Evolutionary conservation across 202 grass and related monocot genomes (phyloP).

Genomic region (Sporobolus alterniflorus): DNA sequence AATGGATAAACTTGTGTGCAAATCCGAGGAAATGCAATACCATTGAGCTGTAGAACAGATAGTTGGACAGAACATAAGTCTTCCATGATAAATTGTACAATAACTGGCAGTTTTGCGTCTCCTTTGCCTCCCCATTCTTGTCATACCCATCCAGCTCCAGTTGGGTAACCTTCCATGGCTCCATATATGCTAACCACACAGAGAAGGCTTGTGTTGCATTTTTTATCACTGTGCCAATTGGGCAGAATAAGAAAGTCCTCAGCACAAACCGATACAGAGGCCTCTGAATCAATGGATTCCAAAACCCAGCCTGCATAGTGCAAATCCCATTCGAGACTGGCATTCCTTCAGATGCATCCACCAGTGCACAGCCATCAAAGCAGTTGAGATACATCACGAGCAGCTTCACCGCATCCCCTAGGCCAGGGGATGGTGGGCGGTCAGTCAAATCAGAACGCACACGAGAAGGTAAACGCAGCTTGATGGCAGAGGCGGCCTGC

Average conservation of each 20-base stretch:
- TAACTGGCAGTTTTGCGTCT: not conserved
- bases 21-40: slow-evolving; percentile 89
- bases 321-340: not conserved
- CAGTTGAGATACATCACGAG: slow-evolving; percentile 66
- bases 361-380: not conserved
- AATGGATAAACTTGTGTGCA: slow-evolving; percentile 89
- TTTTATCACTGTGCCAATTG: slow-evolving; percentile 56
- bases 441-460: slow-evolving; percentile 30
- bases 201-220: slow-evolving; percentile 67
- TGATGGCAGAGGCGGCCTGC: slow-evolving; percentile 19
- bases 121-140: slow-evolving; percentile 6
- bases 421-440: slow-evolving; percentile 60
- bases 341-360: slow-evolving; percentile 39
- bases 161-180: slow-evolving; percentile 72
- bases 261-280: slow-evolving; percentile 81
- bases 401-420: slow-evolving; percentile 60
- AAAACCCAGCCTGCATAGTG: slow-evolving; percentile 41
- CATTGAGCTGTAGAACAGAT: slow-evolving; percentile 90
- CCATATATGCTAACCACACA: slow-evolving; percentile 72
- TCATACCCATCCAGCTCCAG: slow-evolving; percentile 56
- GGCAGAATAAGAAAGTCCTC: slow-evolving; percentile 81
- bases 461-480: slow-evolving; percentile 23
- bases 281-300: slow-evolving; percentile 70
- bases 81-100: slow-evolving; percentile 53
- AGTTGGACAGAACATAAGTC: slow-evolving; percentile 79